Evolutionary conservation across 2,329 filamentous ascomycete species (phyloP).

Genomic region (Magnaporthiopsis poae): DNA sequence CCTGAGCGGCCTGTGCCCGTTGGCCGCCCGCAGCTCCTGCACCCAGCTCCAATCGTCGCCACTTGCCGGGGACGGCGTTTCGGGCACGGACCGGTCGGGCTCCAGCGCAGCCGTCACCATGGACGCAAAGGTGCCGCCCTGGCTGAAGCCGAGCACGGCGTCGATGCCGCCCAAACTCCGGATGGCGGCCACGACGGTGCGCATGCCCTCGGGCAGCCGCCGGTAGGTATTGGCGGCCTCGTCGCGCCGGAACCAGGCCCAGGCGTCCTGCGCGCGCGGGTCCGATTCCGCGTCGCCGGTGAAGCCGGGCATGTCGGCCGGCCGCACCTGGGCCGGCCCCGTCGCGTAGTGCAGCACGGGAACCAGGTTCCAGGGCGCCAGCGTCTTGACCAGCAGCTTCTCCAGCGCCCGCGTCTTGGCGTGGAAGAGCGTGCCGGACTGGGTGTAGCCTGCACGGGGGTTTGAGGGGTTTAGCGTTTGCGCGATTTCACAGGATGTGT

Average conservation of each 20-base stretch:
- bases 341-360: constrained; percentile 59
- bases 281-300: constrained; percentile 21
- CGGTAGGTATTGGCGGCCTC: constrained; percentile 56
- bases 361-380: constrained; percentile 47
- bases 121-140: constrained; percentile 63
- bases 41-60: constrained; percentile 32
- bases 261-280: constrained; percentile 51
- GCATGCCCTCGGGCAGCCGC: constrained; percentile 60
- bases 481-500: neutral
- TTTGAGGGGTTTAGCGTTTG: neutral
- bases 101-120: constrained; percentile 69
- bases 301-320: constrained; percentile 62
- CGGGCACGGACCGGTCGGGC: constrained; percentile 21
- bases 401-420: constrained; percentile 80
- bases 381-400: constrained; percentile 67
- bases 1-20: constrained; percentile 38
- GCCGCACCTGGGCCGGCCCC: constrained; percentile 52
- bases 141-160: constrained; percentile 72
- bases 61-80: constrained; percentile 19
- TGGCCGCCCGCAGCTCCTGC: constrained; percentile 36
- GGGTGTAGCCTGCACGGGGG: constrained; percentile 60
- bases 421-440: constrained; percentile 76
- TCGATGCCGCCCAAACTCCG: constrained; percentile 56
- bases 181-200: constrained; percentile 51
- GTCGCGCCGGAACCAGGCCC: constrained; percentile 73